These are phyloP conservation scores for Agrocybe praecox DNA, from an alignment of 768 basidiomycete species.

Conservation along the genomic window DNA sequence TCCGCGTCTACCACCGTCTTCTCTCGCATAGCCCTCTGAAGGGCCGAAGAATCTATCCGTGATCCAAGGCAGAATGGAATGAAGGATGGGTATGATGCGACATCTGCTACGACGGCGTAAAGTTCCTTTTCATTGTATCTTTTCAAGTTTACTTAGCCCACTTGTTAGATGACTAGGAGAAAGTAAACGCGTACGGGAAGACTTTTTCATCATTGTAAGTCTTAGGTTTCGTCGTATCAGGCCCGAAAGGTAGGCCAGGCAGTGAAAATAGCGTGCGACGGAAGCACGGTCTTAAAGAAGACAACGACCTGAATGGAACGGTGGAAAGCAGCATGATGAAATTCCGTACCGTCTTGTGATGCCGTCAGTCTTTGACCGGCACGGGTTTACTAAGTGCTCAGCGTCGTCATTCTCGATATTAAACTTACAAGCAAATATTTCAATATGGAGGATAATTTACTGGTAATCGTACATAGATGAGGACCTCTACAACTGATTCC, in stretches of 20 bases:
- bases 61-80: slow-evolving; percentile 87
- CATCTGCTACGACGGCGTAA: slow-evolving; percentile 86
- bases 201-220: slow-evolving; percentile 84
- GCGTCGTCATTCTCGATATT: not conserved
- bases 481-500: not conserved
- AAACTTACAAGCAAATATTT: not conserved
- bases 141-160: slow-evolving; percentile 3
- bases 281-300: slow-evolving; percentile 4
- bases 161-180: not conserved
- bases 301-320: slow-evolving; percentile 6
- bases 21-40: slow-evolving; percentile 24
- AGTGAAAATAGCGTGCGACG: slow-evolving; percentile 49
- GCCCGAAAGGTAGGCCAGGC: slow-evolving; percentile 41
- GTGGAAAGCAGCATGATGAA: slow-evolving; percentile 17
- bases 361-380: not conserved
- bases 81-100: slow-evolving; percentile 83
- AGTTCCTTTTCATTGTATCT: slow-evolving; percentile 83
- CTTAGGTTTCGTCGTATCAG: slow-evolving; percentile 47
- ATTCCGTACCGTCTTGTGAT: not conserved
- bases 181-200: slow-evolving; percentile 66
- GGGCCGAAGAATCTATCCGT: slow-evolving; percentile 51
- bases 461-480: slow-evolving; percentile 4
- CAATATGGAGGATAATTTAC: not conserved
- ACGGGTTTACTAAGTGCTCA: no score
- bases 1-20: slow-evolving; percentile 74